Base-by-base conservation (phyloP, 805 yeast species). In the Saccharomycopsis sp. region DNA sequence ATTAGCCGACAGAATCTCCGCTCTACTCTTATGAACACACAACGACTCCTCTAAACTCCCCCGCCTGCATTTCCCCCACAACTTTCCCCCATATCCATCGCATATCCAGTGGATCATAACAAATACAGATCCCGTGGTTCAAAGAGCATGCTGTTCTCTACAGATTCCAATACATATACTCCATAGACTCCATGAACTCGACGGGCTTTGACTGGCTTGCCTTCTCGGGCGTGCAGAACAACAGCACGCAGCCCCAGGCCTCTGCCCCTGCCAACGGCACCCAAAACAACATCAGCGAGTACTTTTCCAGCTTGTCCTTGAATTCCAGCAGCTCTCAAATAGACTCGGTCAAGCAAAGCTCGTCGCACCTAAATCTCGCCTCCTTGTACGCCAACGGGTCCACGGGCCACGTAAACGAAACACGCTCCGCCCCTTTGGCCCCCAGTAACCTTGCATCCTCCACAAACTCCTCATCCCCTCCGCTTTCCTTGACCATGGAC, bases 401-500 rank as follows among this genome's bases (percentile, higher is more conserved):
- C 8, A 44, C 48, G 7, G 48, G 48, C 21, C 48, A 44, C 21
- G 48, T 44, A 7, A 44, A 44, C 16, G 21, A 44, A 44, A 4
- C 48, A n/a, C 48, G 12, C 48, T 16, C 48, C 4, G 16, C 12
- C 16, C 7, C 48, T 12, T 5, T 20, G 21, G 48, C 7, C 12
- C 16, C 48, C 48, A 44, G 48, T 12, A 12, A 5, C 53, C 7
- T 18, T 24, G 34, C 37, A n/a, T n/a, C n/a, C n/a, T n/a, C n/a
- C n/a, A n/a, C n/a, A n/a, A n/a, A n/a, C n/a, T n/a, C n/a, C n/a
- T n/a, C 18, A 24, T 40, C 52, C 1, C 78, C 83, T 1, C 89
- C 91, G 0, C 70, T 87, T 54, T 81, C 90, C 1, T 71, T 88
- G n/a, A 75, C 84, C 1, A 78, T 81, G 1, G 80, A 78, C 52